phyloP scores from a whole-genome alignment of 1,284 basidiomycete genomes.

The Rhizoctonia solani region DNA sequence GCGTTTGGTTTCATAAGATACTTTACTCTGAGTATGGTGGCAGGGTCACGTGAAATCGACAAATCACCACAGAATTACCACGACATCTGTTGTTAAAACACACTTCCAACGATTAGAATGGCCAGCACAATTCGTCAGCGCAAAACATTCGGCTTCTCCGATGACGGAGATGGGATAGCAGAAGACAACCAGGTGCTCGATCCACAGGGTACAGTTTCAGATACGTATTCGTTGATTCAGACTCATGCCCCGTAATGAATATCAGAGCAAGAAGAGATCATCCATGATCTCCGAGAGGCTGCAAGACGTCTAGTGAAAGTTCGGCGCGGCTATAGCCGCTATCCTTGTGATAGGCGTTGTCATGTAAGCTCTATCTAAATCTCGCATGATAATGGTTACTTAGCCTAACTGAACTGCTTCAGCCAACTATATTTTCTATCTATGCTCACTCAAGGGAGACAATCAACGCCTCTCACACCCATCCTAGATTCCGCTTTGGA shows the following conservation, averaged over 20 bases:
- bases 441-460: constrained; percentile 4
- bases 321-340: background rate
- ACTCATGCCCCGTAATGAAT: background rate
- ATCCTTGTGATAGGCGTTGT: constrained; percentile 9
- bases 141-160: constrained; percentile 19
- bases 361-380: background rate
- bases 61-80: background rate
- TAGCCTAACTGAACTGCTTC: background rate
- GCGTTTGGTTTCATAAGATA: background rate
- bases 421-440: constrained; percentile 31
- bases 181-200: constrained; percentile 10
- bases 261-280: constrained; percentile 21
- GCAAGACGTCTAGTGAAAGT: constrained; percentile 16
- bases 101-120: background rate
- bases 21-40: too few relatives aligned
- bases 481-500: constrained; percentile 13
- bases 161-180: background rate
- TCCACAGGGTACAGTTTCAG: constrained; percentile 9
- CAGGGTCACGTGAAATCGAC: background rate
- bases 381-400: background rate
- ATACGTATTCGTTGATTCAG: background rate
- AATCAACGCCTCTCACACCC: constrained; percentile 18
- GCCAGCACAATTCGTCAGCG: constrained; percentile 19
- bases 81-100: background rate
- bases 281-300: constrained; percentile 11